These are phyloP conservation scores for Daldinia grandis DNA, from an alignment of 495 filamentous ascomycete genomes.

Conservation along the genomic window DNA sequence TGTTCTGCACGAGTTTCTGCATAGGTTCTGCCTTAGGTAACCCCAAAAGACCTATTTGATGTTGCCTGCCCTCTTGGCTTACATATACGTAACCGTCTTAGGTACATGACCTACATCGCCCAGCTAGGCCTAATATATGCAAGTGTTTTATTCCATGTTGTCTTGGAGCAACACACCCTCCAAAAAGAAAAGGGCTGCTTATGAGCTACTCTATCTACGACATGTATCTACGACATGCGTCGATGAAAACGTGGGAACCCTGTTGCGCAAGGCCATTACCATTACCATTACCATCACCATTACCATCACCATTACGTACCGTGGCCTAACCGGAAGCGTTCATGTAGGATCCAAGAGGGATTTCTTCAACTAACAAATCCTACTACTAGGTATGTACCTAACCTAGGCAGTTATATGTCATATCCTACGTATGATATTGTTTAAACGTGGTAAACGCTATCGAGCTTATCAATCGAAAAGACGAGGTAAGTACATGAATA, in stretches of 20 bases:
- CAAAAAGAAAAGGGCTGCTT: neutral
- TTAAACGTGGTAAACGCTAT: neutral
- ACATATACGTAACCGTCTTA: neutral
- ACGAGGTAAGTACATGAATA: neutral
- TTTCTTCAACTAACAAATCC: constrained; percentile 5
- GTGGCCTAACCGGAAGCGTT: neutral
- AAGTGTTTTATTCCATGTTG: constrained; percentile 4
- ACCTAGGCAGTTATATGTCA: too few species aligned
- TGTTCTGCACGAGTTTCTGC: neutral
- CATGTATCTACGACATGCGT: constrained; percentile 8
- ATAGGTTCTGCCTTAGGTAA: neutral
- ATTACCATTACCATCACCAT: constrained; percentile 6
- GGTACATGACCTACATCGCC: neutral
- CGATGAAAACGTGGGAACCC: constrained; percentile 36
- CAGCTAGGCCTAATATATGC: neutral
- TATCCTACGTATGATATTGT: neutral
- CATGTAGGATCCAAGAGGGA: constrained; percentile 13
- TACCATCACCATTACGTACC: constrained; percentile 3
- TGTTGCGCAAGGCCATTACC: constrained; percentile 22
- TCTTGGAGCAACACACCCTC: neutral
- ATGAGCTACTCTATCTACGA: constrained; percentile 2
- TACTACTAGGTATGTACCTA: too few species aligned
- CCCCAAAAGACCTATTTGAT: constrained; percentile 1
- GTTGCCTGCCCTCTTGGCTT: neutral
- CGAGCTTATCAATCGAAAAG: constrained; percentile 9